These are phyloP conservation scores for Rosellinia necatrix DNA, from an alignment of 2,329 filamentous ascomycete species.

Conservation along the genomic window DNA sequence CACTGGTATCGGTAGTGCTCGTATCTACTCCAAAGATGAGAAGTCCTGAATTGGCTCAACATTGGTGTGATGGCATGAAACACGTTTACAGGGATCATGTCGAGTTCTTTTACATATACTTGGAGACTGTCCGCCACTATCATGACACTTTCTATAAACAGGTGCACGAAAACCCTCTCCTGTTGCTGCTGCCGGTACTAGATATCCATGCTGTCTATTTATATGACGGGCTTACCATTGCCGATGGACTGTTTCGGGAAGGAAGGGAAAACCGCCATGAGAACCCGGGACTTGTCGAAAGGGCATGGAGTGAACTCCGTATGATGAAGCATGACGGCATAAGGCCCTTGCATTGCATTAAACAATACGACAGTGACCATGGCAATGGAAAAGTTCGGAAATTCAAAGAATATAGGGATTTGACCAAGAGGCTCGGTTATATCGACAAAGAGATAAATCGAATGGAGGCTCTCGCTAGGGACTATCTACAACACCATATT, in stretches of 20 bases:
- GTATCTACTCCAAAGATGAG: neutral
- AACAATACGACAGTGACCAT: neutral
- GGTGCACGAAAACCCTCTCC: neutral
- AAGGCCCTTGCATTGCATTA: neutral
- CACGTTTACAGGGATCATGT: neutral
- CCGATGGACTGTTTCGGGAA: neutral
- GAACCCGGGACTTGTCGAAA: neutral
- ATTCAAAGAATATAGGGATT: neutral
- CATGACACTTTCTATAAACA: neutral
- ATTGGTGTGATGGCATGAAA: neutral
- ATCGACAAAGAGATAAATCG: conserved; percentile 4
- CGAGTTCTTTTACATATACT: neutral
- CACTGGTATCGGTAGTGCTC: neutral
- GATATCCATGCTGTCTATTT: neutral
- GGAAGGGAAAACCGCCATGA: neutral
- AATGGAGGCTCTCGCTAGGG: neutral
- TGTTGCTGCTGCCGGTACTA: neutral
- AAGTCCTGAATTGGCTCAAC: too few relatives aligned
- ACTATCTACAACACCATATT: conserved; percentile 4
- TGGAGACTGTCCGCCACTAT: neutral
- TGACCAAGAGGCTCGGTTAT: neutral
- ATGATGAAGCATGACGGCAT: neutral
- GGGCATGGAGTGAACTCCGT: neutral
- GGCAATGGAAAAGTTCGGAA: neutral
- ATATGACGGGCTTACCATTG: neutral